Percentiles rank a stretch among this genome's conserved stretches.
These are phyloP conservation scores for Podila horticola DNA, from an alignment of 192 early-diverging fungal species.

Conservation along the genomic window DNA sequence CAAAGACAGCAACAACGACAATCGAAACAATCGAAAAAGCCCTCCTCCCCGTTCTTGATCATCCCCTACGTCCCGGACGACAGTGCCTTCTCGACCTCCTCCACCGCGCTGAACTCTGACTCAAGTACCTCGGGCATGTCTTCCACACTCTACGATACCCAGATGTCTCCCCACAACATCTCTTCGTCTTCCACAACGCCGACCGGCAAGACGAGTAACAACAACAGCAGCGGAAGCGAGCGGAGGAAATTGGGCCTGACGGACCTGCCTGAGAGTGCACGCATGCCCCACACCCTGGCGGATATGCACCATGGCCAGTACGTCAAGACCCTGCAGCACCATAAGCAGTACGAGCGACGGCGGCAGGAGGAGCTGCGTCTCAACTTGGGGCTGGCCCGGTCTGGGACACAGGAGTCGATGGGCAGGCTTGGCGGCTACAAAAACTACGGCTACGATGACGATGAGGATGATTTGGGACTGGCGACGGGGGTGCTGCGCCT, in stretches of 20 bases:
- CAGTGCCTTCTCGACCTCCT: neutral
- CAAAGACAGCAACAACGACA: neutral
- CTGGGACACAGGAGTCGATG: neutral
- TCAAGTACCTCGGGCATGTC: neutral
- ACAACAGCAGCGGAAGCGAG: neutral
- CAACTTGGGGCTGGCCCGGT: neutral
- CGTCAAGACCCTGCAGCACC: conserved; percentile 4
- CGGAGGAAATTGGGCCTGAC: neutral
- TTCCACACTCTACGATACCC: neutral
- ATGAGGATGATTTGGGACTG: neutral
- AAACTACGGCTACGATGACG: neutral
- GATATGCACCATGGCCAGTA: neutral
- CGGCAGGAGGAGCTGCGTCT: neutral
- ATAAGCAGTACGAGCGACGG: conserved; percentile 4
- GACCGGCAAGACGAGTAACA: neutral
- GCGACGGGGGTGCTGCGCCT: neutral
- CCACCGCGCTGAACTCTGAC: neutral
- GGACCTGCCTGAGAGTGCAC: neutral
- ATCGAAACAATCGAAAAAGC: neutral
- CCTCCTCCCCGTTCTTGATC: neutral
- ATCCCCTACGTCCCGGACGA: conserved; percentile 2
- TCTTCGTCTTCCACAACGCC: neutral
- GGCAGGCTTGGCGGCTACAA: neutral
- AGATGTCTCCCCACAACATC: neutral
- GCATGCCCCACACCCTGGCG: neutral